These are phyloP conservation scores for Vigna mungo DNA, from an alignment of 306 rosid genomes.

Conservation along the genomic window DNA sequence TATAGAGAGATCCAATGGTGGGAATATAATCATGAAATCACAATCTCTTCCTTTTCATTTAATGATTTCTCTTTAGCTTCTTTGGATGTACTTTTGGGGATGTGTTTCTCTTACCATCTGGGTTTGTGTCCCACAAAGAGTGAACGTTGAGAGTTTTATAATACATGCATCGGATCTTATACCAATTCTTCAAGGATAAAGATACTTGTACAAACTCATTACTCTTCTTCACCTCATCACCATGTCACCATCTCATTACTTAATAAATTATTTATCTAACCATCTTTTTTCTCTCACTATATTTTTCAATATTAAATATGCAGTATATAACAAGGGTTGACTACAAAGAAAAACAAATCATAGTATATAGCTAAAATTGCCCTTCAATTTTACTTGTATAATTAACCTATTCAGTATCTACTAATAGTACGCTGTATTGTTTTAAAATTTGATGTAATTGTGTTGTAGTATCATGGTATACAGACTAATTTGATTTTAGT, in stretches of 20 bases:
- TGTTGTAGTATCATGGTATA: neutral
- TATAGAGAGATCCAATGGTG: conserved; percentile 41
- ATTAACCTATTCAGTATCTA: neutral
- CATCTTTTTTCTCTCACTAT: neutral
- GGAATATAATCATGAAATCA: conserved; percentile 38
- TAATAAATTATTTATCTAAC: neutral
- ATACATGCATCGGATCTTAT: conserved; percentile 61
- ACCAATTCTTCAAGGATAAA: neutral
- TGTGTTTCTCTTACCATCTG: conserved; percentile 26
- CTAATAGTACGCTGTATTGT: neutral
- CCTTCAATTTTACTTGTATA: neutral
- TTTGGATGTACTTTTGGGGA: conserved; percentile 50
- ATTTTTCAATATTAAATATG: neutral
- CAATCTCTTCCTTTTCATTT: conserved; percentile 26
- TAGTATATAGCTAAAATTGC: neutral
- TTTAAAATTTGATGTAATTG: neutral
- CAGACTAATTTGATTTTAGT: neutral
- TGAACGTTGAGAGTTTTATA: conserved; percentile 36
- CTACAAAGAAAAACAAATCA: neutral
- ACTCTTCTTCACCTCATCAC: neutral
- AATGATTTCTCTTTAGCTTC: conserved; percentile 33
- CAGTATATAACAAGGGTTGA: neutral
- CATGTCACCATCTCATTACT: neutral
- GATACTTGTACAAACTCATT: conserved; percentile 14
- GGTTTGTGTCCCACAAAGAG: conserved; percentile 43